Conservation (phyloP, 163 green algal species). For the Trebouxiophyceae sp. region DNA sequence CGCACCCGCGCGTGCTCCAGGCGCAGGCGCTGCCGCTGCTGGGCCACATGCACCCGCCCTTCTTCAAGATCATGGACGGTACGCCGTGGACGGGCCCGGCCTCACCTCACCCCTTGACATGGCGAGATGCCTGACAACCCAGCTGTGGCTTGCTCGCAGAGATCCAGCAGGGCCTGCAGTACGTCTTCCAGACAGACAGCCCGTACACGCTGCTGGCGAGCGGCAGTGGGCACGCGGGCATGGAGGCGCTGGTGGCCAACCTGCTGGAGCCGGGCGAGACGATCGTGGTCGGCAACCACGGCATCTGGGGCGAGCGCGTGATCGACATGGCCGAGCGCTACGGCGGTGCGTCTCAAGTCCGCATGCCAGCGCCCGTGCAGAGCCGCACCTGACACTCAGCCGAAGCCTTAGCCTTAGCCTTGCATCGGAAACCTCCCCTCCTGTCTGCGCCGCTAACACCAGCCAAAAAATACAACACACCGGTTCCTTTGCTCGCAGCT, state of each 20-base stretch:
- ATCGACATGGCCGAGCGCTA: slow-evolving; percentile 48
- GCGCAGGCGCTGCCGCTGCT: slow-evolving; percentile 59
- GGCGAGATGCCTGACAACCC: too few relatives aligned
- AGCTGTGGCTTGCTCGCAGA: slow-evolving; percentile 17
- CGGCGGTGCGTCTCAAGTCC: slow-evolving; percentile 1
- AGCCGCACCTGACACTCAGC: too few relatives aligned
- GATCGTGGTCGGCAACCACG: slow-evolving; percentile 77
- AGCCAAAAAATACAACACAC: too few relatives aligned
- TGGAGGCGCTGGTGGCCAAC: slow-evolving; percentile 86
- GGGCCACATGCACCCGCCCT: slow-evolving; percentile 85
- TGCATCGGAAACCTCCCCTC: not conserved
- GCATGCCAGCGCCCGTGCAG: not conserved
- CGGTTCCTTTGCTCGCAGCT: too few relatives aligned
- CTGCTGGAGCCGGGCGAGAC: slow-evolving; percentile 85
- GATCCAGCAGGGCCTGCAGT: slow-evolving; percentile 55
- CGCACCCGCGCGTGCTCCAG: slow-evolving; percentile 68
- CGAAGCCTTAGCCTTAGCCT: not conserved
- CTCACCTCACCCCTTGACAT: too few relatives aligned
- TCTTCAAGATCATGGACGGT: slow-evolving; percentile 84
- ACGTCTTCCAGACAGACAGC: slow-evolving; percentile 79
- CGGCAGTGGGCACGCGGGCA: slow-evolving; percentile 65
- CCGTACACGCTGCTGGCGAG: slow-evolving; percentile 79
- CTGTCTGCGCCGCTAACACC: too few relatives aligned
- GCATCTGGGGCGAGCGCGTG: slow-evolving; percentile 73
- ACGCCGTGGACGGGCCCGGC: too few relatives aligned